Evolutionary conservation across 371 early-diverging fungal species (phyloP), one percentile per base, ranked within the genome.

Genomic region (Mucor sp.): DNA sequence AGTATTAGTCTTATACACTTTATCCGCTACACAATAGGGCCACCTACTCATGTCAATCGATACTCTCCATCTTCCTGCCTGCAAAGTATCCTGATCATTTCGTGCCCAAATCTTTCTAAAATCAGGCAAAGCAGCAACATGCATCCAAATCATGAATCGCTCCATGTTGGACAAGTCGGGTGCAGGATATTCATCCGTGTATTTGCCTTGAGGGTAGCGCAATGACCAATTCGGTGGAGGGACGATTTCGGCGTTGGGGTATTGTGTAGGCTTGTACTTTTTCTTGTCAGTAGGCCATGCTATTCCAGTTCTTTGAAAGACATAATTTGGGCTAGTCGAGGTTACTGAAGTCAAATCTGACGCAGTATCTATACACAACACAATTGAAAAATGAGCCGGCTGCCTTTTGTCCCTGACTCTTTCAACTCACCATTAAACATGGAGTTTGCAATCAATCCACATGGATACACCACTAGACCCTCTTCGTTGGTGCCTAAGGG

Each of bases 101-200:
- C 89, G 84, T 23, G 92, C 96, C 87, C 95, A 99, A 39, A 99
- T 83, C 80, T 99, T 99, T 56, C 98, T 88, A 80, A 99, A 99
- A 60, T 90, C 95, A 47, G 99, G 97, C 63, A 99, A 83, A 0
- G 97, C 97, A 7, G 98, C 95, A 0, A 94, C 91, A 53, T 97
- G 90, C 96, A 99, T 98, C 99, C 99, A 99, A n/a, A 99, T 99
- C 79, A 95, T 93, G 69, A 99, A 92, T 53, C 91, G 85, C 80
- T 98, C 94, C 80, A 90, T 85, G 15, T 68, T 71, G 11, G 82
- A 70, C 27, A 93, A 74, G 61, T 95, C 87, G 6, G 94, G 95
- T 30, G 93, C 91, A 35, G 85, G 87, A 58, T 80, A 48, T 30
- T 80, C 79, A 21, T 67, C 85, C n/a, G 79, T 78, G 66, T 90